These are phyloP conservation scores for Clarireedia hainanense DNA, from an alignment of 2,329 filamentous ascomycete species.

Conservation along the genomic window DNA sequence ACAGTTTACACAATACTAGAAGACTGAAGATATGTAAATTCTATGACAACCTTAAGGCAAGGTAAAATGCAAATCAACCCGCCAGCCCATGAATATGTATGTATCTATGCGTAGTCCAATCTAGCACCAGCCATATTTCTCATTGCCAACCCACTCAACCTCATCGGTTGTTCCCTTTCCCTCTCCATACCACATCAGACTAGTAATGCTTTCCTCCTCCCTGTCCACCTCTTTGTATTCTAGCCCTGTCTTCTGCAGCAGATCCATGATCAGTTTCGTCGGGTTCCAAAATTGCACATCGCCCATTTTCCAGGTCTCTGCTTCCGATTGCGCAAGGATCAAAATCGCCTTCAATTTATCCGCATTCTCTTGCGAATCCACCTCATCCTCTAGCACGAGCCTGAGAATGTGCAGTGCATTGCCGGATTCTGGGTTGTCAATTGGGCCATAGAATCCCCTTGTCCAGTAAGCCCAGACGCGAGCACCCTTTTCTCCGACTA, in stretches of 20 bases:
- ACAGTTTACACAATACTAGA: too few species aligned
- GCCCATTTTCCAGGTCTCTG: conserved; percentile 60
- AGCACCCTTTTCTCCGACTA: conserved; percentile 39
- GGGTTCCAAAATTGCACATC: conserved; percentile 83
- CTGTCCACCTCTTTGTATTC: conserved; percentile 43
- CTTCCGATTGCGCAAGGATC: conserved; percentile 59
- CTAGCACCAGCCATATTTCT: conserved; percentile 73
- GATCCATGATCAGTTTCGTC: conserved; percentile 39
- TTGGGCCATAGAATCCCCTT: conserved; percentile 53
- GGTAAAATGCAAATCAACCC: too few species aligned
- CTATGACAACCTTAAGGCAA: too few species aligned
- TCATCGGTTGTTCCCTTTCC: conserved; percentile 39
- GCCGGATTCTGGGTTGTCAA: conserved; percentile 36
- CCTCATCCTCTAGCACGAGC: conserved; percentile 53
- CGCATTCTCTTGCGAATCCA: conserved; percentile 36
- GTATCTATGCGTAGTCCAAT: neutral
- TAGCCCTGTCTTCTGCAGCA: conserved; percentile 43
- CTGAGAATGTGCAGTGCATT: conserved; percentile 66
- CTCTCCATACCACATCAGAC: conserved; percentile 62
- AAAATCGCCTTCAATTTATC: conserved; percentile 56
- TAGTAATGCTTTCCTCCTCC: conserved; percentile 60
- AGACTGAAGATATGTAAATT: too few species aligned
- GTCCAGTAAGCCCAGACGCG: conserved; percentile 72
- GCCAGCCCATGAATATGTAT: too few species aligned
- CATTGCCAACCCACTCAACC: conserved; percentile 66